Percentiles rank a stretch among this genome's conserved stretches.
Evolutionary conservation across 208 protist species (phyloP).

Genomic region (Trypanosoma brucei): DNA sequence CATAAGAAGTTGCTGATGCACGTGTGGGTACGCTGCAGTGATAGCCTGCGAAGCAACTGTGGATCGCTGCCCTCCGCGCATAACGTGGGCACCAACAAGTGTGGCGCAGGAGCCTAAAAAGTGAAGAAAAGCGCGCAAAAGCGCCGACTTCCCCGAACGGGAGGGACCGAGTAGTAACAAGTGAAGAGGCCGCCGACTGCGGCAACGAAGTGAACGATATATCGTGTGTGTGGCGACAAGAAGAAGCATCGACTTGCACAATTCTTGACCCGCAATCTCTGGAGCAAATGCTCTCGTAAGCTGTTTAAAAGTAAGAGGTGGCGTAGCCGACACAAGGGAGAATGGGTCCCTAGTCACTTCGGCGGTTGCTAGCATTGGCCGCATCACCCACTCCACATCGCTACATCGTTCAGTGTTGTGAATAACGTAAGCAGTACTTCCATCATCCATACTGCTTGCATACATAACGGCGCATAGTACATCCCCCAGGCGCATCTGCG

Average conservation of each 20-base stretch:
- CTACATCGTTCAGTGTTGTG: constrained; percentile 20
- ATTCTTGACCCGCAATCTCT: constrained; percentile 43
- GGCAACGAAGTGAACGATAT: constrained; percentile 27
- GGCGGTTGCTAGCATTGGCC: neutral
- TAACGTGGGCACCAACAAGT: constrained; percentile 36
- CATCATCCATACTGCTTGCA: constrained; percentile 32
- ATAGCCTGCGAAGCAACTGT: constrained; percentile 20
- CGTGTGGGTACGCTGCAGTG: constrained; percentile 28
- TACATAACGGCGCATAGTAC: constrained; percentile 36
- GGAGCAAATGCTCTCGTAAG: constrained; percentile 31
- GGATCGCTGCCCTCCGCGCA: constrained; percentile 25
- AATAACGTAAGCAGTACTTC: constrained; percentile 38
- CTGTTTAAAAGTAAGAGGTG: constrained; percentile 19
- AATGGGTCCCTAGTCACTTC: neutral
- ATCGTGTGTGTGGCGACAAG: constrained; percentile 51
- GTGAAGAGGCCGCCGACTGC: constrained; percentile 32
- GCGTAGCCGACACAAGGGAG: neutral
- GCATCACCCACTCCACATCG: neutral
- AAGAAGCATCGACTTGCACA: constrained; percentile 49
- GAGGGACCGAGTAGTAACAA: constrained; percentile 54
- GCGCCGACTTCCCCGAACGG: constrained; percentile 50
- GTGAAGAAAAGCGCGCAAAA: constrained; percentile 30
- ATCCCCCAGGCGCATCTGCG: constrained; percentile 28
- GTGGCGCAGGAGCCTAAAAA: constrained; percentile 41
- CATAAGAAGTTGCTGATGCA: constrained; percentile 32